Base-by-base conservation (phyloP, 345 rosid genomes). In the Murraya paniculata region DNA sequence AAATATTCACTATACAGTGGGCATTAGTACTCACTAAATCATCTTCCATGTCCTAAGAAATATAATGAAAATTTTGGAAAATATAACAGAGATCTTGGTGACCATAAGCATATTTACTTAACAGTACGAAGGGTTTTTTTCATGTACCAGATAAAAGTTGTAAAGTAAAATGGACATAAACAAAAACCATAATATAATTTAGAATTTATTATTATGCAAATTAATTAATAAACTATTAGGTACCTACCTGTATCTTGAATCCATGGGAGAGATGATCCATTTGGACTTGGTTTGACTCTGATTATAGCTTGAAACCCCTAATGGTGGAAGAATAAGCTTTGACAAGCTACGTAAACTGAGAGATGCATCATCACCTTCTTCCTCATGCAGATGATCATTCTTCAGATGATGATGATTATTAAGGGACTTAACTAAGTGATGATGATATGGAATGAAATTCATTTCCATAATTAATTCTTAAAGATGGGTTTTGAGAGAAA, bases 231-330 rank as follows among this genome's bases (percentile, higher is more conserved):
- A 18, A 30, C 4, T 35, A 4, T 6, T 14, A 21, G 2, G 77
- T 77, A 95, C 99, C 98, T 92, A 87, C 99, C 99, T 91, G 87
- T 91, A 95, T 92, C 89, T 87, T 48, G 99, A 91, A 78, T 92
- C 86, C 98, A 93, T 84, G 5, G 97, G 97, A 58, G 94, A 88
- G 75, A 86, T 86, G 81, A 93, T 77, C 94, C 94, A 81, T 78
- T 70, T 85, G 28, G 93, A 82, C 38, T 59, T 73, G 6, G 68
- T 62, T 64, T 80, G 84, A 48, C 82, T 86, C 75, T 90, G 94
- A 84, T 82, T 90, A 30, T 72, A 77, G 84, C 86, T 82, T 0
- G 98, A 88, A 76, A 81, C 87, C 48, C 99, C 99, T n/a, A 95
- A 78, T 2, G 99, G 99, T 14, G 98, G 99, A 68, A 95, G 94